These are phyloP conservation scores for Dentipellis sp. DNA, from an alignment of 768 basidiomycete genomes.

Conservation along the genomic window DNA sequence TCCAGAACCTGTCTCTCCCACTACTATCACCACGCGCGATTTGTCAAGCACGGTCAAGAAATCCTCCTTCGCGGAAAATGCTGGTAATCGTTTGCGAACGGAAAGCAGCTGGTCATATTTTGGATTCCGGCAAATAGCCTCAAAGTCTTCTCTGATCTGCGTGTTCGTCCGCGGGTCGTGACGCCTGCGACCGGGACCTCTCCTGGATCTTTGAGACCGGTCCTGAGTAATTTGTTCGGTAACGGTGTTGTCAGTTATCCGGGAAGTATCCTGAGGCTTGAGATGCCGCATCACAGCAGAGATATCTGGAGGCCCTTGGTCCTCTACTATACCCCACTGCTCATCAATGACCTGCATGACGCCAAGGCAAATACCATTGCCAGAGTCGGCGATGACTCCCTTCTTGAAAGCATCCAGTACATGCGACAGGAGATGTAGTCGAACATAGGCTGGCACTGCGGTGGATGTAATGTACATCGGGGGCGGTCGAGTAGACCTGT, in stretches of 20 bases:
- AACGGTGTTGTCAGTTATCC: neutral
- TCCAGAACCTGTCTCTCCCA: slow-evolving; percentile 89
- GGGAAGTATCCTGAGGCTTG: slow-evolving; percentile 22
- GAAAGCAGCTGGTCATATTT: slow-evolving; percentile 51
- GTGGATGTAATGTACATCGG: slow-evolving; percentile 70
- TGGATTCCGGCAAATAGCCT: slow-evolving; percentile 29
- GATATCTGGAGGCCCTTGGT: slow-evolving; percentile 69
- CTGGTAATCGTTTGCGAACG: slow-evolving; percentile 59
- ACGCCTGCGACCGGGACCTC: slow-evolving; percentile 17
- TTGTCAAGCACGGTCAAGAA: slow-evolving; percentile 51
- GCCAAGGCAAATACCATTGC: slow-evolving; percentile 66
- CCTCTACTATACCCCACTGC: slow-evolving; percentile 57
- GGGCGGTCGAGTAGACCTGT: slow-evolving; percentile 40
- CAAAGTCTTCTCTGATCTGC: slow-evolving; percentile 46
- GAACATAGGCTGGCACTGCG: slow-evolving; percentile 68
- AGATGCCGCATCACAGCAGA: slow-evolving; percentile 57
- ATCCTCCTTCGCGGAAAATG: slow-evolving; percentile 54
- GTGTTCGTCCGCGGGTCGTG: slow-evolving; percentile 36
- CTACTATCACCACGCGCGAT: slow-evolving; percentile 69
- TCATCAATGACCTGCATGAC: slow-evolving; percentile 63
- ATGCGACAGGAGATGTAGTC: slow-evolving; percentile 68
- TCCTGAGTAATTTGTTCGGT: slow-evolving; percentile 9
- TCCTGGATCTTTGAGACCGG: neutral
- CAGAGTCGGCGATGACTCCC: slow-evolving; percentile 48
- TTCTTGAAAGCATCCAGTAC: slow-evolving; percentile 49